phyloP scores from a whole-genome alignment of 2,329 filamentous ascomycete species.

The Gyromitra esculenta region DNA sequence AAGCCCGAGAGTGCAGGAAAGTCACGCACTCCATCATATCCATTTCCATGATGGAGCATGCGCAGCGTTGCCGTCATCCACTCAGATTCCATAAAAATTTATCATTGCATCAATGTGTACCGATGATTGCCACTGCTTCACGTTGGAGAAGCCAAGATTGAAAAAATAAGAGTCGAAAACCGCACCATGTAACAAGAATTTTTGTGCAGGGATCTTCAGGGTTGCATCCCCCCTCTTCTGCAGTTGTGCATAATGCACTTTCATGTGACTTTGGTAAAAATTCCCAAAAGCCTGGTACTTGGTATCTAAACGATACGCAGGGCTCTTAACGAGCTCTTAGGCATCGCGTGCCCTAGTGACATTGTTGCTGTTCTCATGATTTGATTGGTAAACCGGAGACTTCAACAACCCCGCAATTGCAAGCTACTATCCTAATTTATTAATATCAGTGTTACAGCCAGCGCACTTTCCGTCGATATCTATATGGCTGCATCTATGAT shows the following conservation, averaged over 20 bases:
- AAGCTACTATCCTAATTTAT: background rate
- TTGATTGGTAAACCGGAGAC: background rate
- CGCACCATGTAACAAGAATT: background rate
- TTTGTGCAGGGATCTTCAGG: slow-evolving; percentile 17
- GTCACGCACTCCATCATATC: background rate
- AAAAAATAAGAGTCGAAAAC: slow-evolving; percentile 15
- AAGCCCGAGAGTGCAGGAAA: background rate
- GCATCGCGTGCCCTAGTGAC: background rate
- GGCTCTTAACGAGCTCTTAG: background rate
- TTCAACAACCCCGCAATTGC: background rate
- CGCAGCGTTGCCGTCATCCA: slow-evolving; percentile 2
- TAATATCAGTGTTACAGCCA: background rate
- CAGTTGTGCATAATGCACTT: slow-evolving; percentile 13
- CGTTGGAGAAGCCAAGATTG: background rate
- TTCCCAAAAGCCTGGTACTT: slow-evolving; percentile 35
- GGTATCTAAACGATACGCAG: slow-evolving; percentile 4
- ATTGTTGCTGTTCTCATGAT: slow-evolving; percentile 8
- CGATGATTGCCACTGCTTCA: background rate
- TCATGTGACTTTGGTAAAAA: slow-evolving; percentile 35
- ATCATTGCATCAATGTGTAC: slow-evolving; percentile 16
- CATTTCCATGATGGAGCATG: background rate
- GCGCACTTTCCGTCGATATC: background rate
- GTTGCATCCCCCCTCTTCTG: slow-evolving; percentile 16
- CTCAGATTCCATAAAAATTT: background rate
- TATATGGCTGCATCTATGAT: background rate